Conservation (phyloP, 2,329 filamentous ascomycete species). For the Didymosphaeria variabile region DNA sequence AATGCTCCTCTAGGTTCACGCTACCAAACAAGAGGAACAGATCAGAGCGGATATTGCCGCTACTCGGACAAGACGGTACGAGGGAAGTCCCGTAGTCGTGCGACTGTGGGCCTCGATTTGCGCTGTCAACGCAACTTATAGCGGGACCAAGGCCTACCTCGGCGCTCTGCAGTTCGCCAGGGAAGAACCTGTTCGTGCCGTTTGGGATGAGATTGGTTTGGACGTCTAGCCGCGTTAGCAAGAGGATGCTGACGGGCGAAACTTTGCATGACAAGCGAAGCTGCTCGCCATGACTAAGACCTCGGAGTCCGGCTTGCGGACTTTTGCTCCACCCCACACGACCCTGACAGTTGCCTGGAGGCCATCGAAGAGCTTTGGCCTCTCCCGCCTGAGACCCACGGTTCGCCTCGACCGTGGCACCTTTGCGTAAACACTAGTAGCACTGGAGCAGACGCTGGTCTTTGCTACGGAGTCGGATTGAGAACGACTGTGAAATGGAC, state of each 20-base stretch:
- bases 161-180: slow-evolving; percentile 10
- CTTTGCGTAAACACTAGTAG: not conserved
- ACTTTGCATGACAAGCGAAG: not conserved
- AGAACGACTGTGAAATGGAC: slow-evolving; percentile 1
- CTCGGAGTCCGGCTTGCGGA: not conserved
- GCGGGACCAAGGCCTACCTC: slow-evolving; percentile 8
- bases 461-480: not conserved
- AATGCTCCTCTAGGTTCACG: not conserved
- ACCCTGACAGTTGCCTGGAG: slow-evolving; percentile 9
- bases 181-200: slow-evolving; percentile 1
- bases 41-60: slow-evolving; percentile 6
- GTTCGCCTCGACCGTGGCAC: slow-evolving; percentile 2
- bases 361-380: slow-evolving; percentile 9
- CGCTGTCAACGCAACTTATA: slow-evolving; percentile 4
- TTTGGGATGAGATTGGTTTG: not conserved
- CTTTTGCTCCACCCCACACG: slow-evolving; percentile 10
- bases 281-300: slow-evolving; percentile 9
- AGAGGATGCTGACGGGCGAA: slow-evolving; percentile 5
- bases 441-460: slow-evolving; percentile 5
- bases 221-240: slow-evolving; percentile 11
- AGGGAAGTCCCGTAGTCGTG: slow-evolving; percentile 3
- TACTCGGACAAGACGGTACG: not conserved
- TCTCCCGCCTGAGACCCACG: slow-evolving; percentile 13
- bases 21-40: not conserved
- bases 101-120: slow-evolving; percentile 7